phyloP scores from a whole-genome alignment of 148 eudicot genomes.

The Diospyros kaki region DNA sequence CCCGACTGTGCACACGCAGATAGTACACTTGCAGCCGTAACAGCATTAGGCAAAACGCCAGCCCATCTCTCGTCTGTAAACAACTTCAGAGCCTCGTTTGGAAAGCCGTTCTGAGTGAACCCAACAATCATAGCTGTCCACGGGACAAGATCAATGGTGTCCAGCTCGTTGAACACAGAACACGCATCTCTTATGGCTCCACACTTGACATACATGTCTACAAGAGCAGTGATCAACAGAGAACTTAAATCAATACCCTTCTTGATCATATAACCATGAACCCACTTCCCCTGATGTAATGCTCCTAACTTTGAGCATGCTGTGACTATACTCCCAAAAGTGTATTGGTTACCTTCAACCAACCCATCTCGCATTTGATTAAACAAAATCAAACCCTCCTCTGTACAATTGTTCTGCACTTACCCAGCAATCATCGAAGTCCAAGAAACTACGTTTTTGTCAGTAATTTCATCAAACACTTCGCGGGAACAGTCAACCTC shows the following conservation, averaged over 20 bases:
- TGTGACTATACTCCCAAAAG: slow-evolving; percentile 54
- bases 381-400: slow-evolving; percentile 60
- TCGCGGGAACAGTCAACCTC: slow-evolving; percentile 40
- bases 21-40: slow-evolving; percentile 60
- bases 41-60: slow-evolving; percentile 44
- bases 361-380: slow-evolving; percentile 68
- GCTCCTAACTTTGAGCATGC: slow-evolving; percentile 69
- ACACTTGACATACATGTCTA: slow-evolving; percentile 83
- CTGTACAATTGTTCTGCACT: slow-evolving; percentile 63
- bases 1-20: slow-evolving; percentile 68
- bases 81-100: slow-evolving; percentile 52
- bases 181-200: slow-evolving; percentile 54
- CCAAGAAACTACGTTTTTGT: slow-evolving; percentile 72
- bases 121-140: slow-evolving; percentile 94
- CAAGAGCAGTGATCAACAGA: slow-evolving; percentile 46
- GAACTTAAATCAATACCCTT: slow-evolving; percentile 47
- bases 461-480: slow-evolving; percentile 58
- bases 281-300: slow-evolving; percentile 92
- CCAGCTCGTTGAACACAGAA: slow-evolving; percentile 38
- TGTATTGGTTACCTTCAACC: slow-evolving; percentile 66
- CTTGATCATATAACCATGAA: slow-evolving; percentile 71
- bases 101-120: slow-evolving; percentile 53
- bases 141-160: slow-evolving; percentile 48
- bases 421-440: slow-evolving; percentile 86
- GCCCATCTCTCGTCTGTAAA: slow-evolving; percentile 42